A percentile compares a stretch with the other conserved stretches of the same genome.
These are phyloP conservation scores for Plasmodium gaboni DNA, from an alignment of 169 alveolate genomes.

Conservation along the genomic window DNA sequence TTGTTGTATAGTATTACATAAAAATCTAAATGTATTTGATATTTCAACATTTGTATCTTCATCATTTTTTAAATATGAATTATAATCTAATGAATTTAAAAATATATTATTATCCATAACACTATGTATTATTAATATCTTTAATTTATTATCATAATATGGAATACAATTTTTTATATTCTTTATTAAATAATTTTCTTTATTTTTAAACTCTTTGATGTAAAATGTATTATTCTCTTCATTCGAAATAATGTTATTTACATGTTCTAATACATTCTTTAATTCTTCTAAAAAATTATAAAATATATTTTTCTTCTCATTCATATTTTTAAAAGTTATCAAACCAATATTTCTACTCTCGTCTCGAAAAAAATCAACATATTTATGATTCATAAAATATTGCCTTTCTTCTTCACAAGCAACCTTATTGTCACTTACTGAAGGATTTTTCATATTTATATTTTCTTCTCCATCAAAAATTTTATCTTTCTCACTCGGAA, in stretches of 20 bases:
- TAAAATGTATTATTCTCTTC: constrained; percentile 37
- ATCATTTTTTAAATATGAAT: constrained; percentile 37
- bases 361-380: constrained; percentile 61
- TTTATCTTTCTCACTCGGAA: too few species aligned
- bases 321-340: constrained; percentile 35
- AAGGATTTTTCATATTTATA: too few species aligned
- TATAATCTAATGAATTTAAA: constrained; percentile 11
- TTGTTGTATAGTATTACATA: constrained; percentile 40
- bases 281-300: constrained; percentile 31
- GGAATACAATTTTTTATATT: constrained; percentile 45
- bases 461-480: too few species aligned
- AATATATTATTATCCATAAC: constrained; percentile 2
- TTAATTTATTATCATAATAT: constrained; percentile 44
- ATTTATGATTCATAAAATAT: constrained; percentile 18
- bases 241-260: constrained; percentile 33
- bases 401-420: neutral
- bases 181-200: constrained; percentile 37
- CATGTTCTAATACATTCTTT: constrained; percentile 46
- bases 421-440: neutral
- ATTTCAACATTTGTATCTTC: constrained; percentile 34
- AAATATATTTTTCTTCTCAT: constrained; percentile 45
- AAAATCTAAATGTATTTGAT: constrained; percentile 25
- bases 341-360: constrained; percentile 55
- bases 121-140: constrained; percentile 23
- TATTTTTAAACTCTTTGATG: constrained; percentile 25